Percentiles rank a stretch among this genome's conserved stretches.
phyloP scores from a whole-genome alignment of 805 yeast genomes.

The Lipomyces chichibuensis region DNA sequence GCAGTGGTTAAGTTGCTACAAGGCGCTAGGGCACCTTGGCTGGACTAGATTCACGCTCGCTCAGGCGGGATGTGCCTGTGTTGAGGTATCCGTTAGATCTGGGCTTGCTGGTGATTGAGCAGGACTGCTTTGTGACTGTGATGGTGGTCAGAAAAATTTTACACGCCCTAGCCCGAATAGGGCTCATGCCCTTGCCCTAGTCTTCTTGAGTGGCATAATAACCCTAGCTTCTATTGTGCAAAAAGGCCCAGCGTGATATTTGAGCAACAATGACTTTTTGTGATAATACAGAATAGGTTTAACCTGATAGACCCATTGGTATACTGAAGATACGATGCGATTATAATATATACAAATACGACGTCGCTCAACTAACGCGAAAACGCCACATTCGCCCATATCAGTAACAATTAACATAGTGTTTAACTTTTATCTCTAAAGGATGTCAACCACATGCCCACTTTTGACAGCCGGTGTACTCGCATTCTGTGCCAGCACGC shows the following conservation, averaged over 20 bases:
- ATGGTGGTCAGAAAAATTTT: slow-evolving; percentile 10
- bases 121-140: slow-evolving; percentile 15
- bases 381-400: not conserved
- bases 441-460: slow-evolving; percentile 4
- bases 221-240: not conserved
- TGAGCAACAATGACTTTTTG: too few species aligned
- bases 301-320: not conserved
- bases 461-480: not conserved
- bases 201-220: not conserved
- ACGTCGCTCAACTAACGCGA: not conserved
- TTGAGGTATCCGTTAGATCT: not conserved
- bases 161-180: not conserved
- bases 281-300: too few species aligned
- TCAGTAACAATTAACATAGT: not conserved
- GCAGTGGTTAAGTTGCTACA: not conserved
- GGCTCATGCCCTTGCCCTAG: not conserved
- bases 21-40: not conserved
- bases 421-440: not conserved
- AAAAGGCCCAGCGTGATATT: too few species aligned
- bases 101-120: not conserved
- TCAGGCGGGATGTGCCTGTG: not conserved
- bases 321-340: not conserved
- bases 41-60: not conserved
- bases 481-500: not conserved
- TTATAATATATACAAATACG: not conserved